phyloP scores from a whole-genome alignment of 2,329 filamentous ascomycete species.

The Penicillium sp. region DNA sequence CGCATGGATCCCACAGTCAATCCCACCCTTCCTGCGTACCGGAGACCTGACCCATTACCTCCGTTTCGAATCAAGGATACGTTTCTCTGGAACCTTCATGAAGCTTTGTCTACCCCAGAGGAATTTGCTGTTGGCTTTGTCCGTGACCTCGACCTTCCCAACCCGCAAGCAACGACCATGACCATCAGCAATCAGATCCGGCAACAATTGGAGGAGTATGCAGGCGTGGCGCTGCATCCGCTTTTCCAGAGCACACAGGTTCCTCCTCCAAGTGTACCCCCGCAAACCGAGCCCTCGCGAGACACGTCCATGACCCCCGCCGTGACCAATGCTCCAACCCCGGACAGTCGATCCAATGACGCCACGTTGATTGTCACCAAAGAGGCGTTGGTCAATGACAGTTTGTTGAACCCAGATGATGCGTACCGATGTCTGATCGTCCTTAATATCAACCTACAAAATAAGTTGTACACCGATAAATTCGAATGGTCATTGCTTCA shows the following conservation, averaged over 20 bases:
- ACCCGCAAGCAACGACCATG: conserved; percentile 60
- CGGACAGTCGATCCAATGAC: conserved; percentile 45
- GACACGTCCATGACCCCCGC: conserved; percentile 51
- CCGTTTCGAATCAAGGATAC: conserved; percentile 86
- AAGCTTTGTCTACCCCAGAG: conserved; percentile 87
- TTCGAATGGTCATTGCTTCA: conserved; percentile 97
- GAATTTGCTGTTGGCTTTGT: conserved; percentile 89
- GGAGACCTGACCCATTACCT: conserved; percentile 69
- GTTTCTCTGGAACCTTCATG: conserved; percentile 97
- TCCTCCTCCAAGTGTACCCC: conserved; percentile 13
- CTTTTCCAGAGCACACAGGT: conserved; percentile 61
- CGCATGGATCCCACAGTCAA: conserved; percentile 47
- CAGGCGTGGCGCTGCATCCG: conserved; percentile 86
- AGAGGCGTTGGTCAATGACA: conserved; percentile 52
- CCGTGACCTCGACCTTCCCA: conserved; percentile 86
- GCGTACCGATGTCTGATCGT: conserved; percentile 90
- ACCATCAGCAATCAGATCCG: conserved; percentile 92
- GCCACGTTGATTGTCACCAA: conserved; percentile 28
- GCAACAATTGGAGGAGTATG: conserved; percentile 91
- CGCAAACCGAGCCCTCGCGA: conserved; percentile 42
- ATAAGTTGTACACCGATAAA: conserved; percentile 89
- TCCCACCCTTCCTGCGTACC: conserved; percentile 70
- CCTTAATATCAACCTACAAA: conserved; percentile 84
- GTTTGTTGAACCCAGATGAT: conserved; percentile 82
- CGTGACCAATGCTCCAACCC: conserved; percentile 50